Evolutionary conservation across 2,329 filamentous ascomycete species (phyloP).

Genomic region (Raffaelea albimanens): DNA sequence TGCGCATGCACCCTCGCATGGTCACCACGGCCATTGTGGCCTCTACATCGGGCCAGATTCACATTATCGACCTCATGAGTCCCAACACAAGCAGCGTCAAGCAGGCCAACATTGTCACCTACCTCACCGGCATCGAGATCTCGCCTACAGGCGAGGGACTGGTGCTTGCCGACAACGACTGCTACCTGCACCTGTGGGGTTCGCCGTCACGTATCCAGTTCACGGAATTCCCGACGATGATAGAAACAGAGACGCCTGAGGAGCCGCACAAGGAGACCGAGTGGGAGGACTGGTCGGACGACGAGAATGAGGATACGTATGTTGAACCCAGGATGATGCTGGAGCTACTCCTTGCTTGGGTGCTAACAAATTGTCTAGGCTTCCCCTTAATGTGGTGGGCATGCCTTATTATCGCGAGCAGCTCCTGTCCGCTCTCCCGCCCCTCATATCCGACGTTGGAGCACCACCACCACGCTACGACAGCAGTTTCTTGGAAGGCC

Average conservation of each 20-base stretch:
- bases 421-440: conserved; percentile 83
- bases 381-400: conserved; percentile 74
- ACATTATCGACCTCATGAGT: conserved; percentile 93
- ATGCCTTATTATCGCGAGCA: conserved; percentile 89
- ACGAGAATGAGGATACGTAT: conserved; percentile 13
- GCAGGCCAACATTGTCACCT: conserved; percentile 68
- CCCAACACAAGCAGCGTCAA: conserved; percentile 78
- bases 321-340: too few relatives aligned
- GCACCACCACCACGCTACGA: conserved; percentile 72
- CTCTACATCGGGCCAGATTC: conserved; percentile 85
- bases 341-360: too few relatives aligned
- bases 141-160: conserved; percentile 82
- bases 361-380: too few relatives aligned
- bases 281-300: conserved; percentile 15
- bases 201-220: conserved; percentile 80
- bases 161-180: conserved; percentile 70
- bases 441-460: conserved; percentile 73
- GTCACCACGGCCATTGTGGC: conserved; percentile 90
- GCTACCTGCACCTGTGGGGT: conserved; percentile 77
- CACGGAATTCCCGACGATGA: conserved; percentile 68
- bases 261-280: conserved; percentile 21
- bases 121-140: conserved; percentile 73
- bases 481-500: conserved; percentile 53
- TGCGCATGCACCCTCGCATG: conserved; percentile 93
- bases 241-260: conserved; percentile 65